Base-by-base conservation (phyloP, 1,284 basidiomycete genomes). In the Calocybe gambosa region DNA sequence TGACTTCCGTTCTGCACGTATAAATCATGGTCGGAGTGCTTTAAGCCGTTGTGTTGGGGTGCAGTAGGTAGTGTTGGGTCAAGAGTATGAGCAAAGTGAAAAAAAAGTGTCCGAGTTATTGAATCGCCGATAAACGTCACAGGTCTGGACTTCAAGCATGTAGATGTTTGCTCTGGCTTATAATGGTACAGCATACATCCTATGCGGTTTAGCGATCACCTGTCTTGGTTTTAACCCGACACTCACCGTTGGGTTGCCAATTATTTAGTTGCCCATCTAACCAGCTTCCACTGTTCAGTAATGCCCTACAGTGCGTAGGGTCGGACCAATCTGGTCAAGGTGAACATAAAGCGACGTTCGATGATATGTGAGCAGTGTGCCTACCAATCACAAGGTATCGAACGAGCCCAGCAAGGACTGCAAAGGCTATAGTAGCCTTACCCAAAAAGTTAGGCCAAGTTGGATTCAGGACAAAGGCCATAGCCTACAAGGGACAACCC, bases 51-150 rank as follows among this genome's bases (percentile, higher is more conserved):
- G 42, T 78, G 68, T 3, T 73, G 64, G 26, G 77, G 77, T n/a
- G 67, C 62, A 15, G 67, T 69, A 5, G 84, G 81, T 1, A 85
- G 66, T 5, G 61, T 60, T 0, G 71, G 60, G 58, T 89, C 86
- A 16, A 84, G 58, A 28, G 74, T 58, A 43, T 82, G 74, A 10
- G 80, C 75, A 41, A 85, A 71, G 41, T 87, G 78, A 63, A 87
- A 93, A 69, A 84, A 94, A 9, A 93, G 69, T 46, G 79, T 77
- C 37, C 91, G 75, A 10, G 88, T 84, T 37, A 86, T 78, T 16
- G 89, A 92, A 64, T 94, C 91, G n/a, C 91, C 91, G 34, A 89
- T 71, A 61, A 94, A 94, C 40, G 88, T 67, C 20, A 89, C 70
- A 8, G 71, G 70, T 52, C 73, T 70, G 10, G 72, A 70, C 16